These are phyloP conservation scores for Perkinsus marinus DNA, from an alignment of 169 alveolate species.

Conservation along the genomic window DNA sequence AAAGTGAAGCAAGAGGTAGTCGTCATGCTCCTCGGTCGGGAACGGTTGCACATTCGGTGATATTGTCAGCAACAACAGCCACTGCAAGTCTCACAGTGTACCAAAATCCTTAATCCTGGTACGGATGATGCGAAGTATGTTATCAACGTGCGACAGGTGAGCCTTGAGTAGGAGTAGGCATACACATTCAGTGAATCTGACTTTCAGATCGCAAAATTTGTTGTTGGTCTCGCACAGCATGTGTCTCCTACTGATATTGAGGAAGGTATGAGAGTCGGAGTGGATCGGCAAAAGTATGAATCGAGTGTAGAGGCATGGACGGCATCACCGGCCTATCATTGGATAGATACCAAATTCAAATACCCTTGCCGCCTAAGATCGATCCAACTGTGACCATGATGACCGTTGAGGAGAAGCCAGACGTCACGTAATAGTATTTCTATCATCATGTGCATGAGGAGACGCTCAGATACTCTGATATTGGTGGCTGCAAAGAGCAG, in stretches of 20 bases:
- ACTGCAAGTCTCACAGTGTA: conserved; percentile 94
- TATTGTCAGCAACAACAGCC: conserved; percentile 76
- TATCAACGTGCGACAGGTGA: conserved; percentile 43
- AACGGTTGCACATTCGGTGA: background rate
- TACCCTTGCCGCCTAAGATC: conserved; percentile 97
- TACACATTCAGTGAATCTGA: conserved; percentile 10
- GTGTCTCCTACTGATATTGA: conserved; percentile 98
- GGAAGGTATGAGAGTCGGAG: conserved; percentile 99
- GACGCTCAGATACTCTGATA: conserved; percentile 65
- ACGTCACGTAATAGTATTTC: conserved; percentile 72
- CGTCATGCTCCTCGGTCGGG: background rate
- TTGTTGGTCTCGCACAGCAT: conserved; percentile 94
- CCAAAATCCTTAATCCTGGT: conserved; percentile 89
- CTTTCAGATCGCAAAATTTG: conserved; percentile 95
- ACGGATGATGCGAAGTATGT: conserved; percentile 92
- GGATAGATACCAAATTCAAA: conserved; percentile 82
- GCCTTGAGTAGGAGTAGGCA: background rate
- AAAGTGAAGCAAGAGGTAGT: conserved; percentile 65
- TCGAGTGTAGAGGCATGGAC: background rate
- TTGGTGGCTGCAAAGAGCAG: conserved; percentile 98
- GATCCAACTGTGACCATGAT: conserved; percentile 99
- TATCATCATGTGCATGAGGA: background rate
- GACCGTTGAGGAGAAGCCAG: conserved; percentile 99
- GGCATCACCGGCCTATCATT: background rate
- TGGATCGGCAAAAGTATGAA: conserved; percentile 7